These are phyloP conservation scores for Globisporangium cylindrosporum DNA, from an alignment of 352 stramenopile species.

Conservation along the genomic window DNA sequence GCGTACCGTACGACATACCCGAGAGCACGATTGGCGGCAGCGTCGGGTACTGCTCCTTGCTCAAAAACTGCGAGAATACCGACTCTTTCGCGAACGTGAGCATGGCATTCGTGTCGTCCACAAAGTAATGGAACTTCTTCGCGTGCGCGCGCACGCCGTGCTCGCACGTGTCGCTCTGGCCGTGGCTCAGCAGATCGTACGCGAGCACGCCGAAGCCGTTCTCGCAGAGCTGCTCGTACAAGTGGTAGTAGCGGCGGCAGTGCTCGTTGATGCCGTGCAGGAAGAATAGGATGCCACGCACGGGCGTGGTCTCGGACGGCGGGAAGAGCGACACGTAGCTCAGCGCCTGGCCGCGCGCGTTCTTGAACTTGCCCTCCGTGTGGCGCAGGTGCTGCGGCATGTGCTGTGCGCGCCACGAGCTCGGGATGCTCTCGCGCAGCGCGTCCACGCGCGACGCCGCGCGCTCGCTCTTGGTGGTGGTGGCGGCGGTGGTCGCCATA, in stretches of 20 bases:
- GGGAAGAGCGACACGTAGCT: constrained; percentile 44
- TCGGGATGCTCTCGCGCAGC: constrained; percentile 14
- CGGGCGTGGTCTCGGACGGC: neutral
- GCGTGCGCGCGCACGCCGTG: constrained; percentile 30
- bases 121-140: constrained; percentile 39
- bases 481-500: neutral
- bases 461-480: neutral
- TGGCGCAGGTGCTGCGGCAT: constrained; percentile 37
- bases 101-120: constrained; percentile 54
- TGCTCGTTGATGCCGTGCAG: constrained; percentile 53
- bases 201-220: constrained; percentile 40
- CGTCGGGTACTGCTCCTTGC: neutral
- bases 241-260: constrained; percentile 36
- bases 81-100: constrained; percentile 33
- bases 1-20: constrained; percentile 33
- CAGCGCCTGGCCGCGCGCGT: constrained; percentile 39
- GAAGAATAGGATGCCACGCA: constrained; percentile 48
- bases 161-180: constrained; percentile 34
- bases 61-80: constrained; percentile 27
- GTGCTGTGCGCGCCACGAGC: constrained; percentile 24
- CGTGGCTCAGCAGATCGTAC: constrained; percentile 50
- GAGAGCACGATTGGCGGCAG: constrained; percentile 22
- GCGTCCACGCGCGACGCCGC: constrained; percentile 7
- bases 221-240: constrained; percentile 39
- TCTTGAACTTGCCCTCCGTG: constrained; percentile 33